Evolutionary conservation across 306 rosid species (phyloP).

Genomic region (Acmispon strigosus): DNA sequence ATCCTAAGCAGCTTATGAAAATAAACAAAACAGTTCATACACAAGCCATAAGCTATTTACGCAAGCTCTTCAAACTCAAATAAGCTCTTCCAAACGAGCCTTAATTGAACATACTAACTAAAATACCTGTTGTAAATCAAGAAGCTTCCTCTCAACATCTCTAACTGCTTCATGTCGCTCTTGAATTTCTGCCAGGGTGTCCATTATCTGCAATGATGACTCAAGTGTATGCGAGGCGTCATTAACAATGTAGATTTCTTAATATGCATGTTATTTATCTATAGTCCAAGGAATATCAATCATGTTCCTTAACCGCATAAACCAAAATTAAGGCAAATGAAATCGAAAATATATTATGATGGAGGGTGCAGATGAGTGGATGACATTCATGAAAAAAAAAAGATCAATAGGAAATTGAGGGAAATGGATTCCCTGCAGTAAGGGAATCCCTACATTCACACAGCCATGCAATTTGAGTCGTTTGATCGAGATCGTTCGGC

Average conservation of each 20-base stretch:
- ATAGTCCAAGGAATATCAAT: background rate
- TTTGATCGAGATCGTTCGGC: too few species aligned
- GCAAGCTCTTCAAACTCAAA: too few species aligned
- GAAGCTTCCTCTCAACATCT: constrained; percentile 88
- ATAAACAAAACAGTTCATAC: too few species aligned
- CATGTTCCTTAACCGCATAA: background rate
- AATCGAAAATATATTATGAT: background rate
- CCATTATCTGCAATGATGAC: constrained; percentile 60
- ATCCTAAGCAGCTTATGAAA: too few species aligned
- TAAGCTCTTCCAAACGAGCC: too few species aligned
- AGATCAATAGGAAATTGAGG: background rate
- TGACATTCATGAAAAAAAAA: background rate
- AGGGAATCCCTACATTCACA: too few species aligned
- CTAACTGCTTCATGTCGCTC: constrained; percentile 92
- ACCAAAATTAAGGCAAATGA: background rate
- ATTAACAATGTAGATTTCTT: background rate
- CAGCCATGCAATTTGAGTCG: too few species aligned
- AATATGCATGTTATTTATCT: background rate
- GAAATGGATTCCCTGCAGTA: too few species aligned
- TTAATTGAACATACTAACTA: background rate
- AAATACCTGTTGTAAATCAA: constrained; percentile 82
- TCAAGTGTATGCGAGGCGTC: background rate
- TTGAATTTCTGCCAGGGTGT: constrained; percentile 89
- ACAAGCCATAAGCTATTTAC: too few species aligned
- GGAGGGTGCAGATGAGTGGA: background rate